Conservation (phyloP, 179 eudicot genomes). For the Carnegiea gigantea region DNA sequence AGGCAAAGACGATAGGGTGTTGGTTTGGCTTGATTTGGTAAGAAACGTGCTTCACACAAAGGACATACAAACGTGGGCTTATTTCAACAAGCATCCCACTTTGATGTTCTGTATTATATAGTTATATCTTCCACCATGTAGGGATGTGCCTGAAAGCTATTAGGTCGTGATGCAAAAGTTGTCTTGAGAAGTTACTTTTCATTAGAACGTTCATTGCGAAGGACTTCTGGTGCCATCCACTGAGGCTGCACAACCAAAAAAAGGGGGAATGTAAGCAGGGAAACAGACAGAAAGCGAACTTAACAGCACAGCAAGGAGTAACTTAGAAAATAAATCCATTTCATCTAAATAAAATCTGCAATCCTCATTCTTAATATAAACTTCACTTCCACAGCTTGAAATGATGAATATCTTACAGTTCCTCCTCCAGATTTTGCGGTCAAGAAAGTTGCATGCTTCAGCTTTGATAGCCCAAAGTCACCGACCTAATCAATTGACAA, state of each 20-base stretch:
- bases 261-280: not conserved
- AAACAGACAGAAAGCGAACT: not conserved
- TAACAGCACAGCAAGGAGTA: not conserved
- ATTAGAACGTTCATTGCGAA: conserved; percentile 77
- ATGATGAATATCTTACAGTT: conserved; percentile 34
- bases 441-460: conserved; percentile 46
- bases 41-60: too few relatives aligned
- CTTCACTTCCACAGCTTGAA: not conserved
- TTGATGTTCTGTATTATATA: not conserved
- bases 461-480: conserved; percentile 48
- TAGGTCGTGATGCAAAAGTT: not conserved
- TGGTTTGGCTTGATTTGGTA: too few relatives aligned
- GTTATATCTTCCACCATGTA: not conserved
- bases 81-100: too few relatives aligned
- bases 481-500: conserved; percentile 36
- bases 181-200: conserved; percentile 59
- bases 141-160: not conserved
- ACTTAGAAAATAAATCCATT: not conserved
- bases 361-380: not conserved
- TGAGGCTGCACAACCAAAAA: conserved; percentile 65
- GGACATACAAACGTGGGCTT: too few relatives aligned
- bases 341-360: not conserved
- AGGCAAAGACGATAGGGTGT: too few relatives aligned
- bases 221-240: conserved; percentile 98
- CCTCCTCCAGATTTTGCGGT: conserved; percentile 50